These are phyloP conservation scores for Arthroderma uncinatum DNA, from an alignment of 2,329 filamentous ascomycete genomes.

Conservation along the genomic window DNA sequence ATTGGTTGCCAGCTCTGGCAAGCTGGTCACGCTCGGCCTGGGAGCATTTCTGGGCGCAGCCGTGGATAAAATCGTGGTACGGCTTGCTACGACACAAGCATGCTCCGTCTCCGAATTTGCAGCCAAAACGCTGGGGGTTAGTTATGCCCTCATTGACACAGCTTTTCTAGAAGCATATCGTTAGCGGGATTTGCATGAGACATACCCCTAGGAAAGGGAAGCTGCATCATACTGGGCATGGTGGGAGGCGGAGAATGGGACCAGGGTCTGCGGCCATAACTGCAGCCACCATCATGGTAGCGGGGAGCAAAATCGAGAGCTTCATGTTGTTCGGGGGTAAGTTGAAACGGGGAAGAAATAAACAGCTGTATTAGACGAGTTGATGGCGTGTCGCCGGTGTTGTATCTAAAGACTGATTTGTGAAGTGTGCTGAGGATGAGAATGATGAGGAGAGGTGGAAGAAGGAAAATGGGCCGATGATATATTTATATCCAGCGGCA, in stretches of 20 bases:
- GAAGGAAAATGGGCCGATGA: background rate
- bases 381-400: too few species aligned
- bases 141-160: conserved; percentile 9
- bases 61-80: conserved; percentile 8
- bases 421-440: background rate
- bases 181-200: background rate
- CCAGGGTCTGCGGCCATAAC: conserved; percentile 3
- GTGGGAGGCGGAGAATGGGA: conserved; percentile 6
- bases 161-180: conserved; percentile 4
- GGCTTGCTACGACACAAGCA: conserved; percentile 11
- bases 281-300: background rate
- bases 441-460: background rate
- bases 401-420: background rate
- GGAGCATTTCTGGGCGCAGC: conserved; percentile 9
- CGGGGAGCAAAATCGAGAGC: background rate
- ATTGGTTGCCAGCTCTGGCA: conserved; percentile 7
- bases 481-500: background rate
- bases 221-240: background rate
- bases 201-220: background rate
- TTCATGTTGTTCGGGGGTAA: background rate
- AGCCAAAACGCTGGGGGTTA: conserved; percentile 9
- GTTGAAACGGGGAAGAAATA: background rate
- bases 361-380: background rate
- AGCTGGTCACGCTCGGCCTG: conserved; percentile 8
- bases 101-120: background rate